Base-by-base conservation (phyloP, 352 stramenopile genomes). In the Pythium diclinum region DNA sequence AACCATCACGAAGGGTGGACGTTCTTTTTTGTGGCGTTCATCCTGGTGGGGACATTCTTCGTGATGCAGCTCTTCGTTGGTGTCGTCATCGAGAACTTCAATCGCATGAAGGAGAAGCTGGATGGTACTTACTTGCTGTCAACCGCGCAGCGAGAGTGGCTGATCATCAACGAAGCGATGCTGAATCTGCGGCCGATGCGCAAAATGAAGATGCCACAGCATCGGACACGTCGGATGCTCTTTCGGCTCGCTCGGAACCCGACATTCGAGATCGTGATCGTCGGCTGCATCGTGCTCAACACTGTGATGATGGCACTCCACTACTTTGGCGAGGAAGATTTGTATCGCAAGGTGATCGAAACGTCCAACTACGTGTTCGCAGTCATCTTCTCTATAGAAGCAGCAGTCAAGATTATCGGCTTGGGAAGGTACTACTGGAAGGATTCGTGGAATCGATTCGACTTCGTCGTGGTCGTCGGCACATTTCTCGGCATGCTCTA, bases 51-150 rank as follows among this genome's bases (percentile, higher is more conserved):
- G 5, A 85, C 81, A 3, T 97, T 97, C 60, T 97, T 98, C 64
- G 78, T 97, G 5, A 90, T 97, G 73, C 89, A 98, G 34, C 75
- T 97, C 0, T 98, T 98, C 64, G 86, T 97, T 13, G 93, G 91
- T 34, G 90, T 97, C n/a, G 83, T 97, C n/a, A 94, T 97, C 46
- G 90, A 97, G 47, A 96, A 96, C 57, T 98, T 97, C 59, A 94
- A 95, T 55, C 74, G 71, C 9, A 88, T 88, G 81, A 87, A 87
- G 42, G 76, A 86, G 40, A 82, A 80, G 16, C 52, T 90, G 0
- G 81, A 85, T 16, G 77, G 74, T 7, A 87, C 77, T 0, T 86
- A 78, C 44, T 61, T 95, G n/a, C 77, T 96, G 17, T 91, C 87
- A 2, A 72, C 74, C 17, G 76, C 81, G 9, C 86, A 96, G 56